phyloP scores from a whole-genome alignment of 192 early-diverging fungal genomes.

The Coemansia sp. region DNA sequence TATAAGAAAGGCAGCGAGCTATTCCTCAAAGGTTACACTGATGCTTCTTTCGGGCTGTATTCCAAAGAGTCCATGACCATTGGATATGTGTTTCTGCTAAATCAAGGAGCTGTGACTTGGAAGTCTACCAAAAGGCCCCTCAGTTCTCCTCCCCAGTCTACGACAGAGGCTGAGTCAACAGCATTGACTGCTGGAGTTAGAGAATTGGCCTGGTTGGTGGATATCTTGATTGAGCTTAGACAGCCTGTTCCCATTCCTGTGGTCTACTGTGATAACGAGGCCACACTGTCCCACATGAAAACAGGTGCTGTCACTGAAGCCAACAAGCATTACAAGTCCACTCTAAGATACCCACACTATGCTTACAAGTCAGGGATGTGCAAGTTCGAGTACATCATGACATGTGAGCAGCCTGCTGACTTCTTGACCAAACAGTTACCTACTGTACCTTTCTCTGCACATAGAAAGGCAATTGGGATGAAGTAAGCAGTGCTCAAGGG shows the following conservation, averaged over 20 bases:
- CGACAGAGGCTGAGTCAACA: conserved; percentile 4
- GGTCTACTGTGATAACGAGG: conserved; percentile 13
- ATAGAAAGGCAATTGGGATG: conserved; percentile 7
- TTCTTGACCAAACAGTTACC: conserved; percentile 14
- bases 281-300: conserved; percentile 4
- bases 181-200: conserved; percentile 8
- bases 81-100: conserved; percentile 7
- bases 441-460: not conserved
- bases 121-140: conserved; percentile 4
- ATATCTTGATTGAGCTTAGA: conserved; percentile 9
- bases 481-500: conserved; percentile 5
- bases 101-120: conserved; percentile 10
- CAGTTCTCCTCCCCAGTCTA: conserved; percentile 5
- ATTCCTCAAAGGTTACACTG: conserved; percentile 2
- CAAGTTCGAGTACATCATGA: conserved; percentile 4
- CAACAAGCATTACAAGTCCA: conserved; percentile 20
- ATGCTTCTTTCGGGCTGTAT: conserved; percentile 8
- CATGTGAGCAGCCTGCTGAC: conserved; percentile 15
- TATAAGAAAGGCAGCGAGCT: not conserved
- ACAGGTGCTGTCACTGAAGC: conserved; percentile 10
- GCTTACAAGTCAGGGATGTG: conserved; percentile 2
- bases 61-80: conserved; percentile 4
- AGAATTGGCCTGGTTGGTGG: conserved; percentile 6
- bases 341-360: conserved; percentile 7
- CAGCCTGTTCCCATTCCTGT: not conserved